phyloP scores from a whole-genome alignment of 768 basidiomycete genomes.

The Pleurotus giganteus region DNA sequence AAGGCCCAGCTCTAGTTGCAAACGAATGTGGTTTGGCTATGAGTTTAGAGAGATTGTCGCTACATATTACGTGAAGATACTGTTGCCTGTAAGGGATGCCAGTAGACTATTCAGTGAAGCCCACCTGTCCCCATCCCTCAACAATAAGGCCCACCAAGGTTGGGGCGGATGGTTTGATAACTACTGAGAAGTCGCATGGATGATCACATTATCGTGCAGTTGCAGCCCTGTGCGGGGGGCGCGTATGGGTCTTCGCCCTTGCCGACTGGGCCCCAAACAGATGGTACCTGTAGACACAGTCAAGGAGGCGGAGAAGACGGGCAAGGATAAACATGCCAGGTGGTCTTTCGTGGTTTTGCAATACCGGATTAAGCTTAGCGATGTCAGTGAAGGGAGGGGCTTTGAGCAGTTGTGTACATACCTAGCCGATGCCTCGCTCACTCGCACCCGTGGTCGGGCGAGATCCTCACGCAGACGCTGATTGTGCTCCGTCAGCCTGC shows the following conservation, averaged over 20 bases:
- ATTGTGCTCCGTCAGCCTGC: slow-evolving; percentile 91
- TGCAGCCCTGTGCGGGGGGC: slow-evolving; percentile 73
- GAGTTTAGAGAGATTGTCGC: background rate
- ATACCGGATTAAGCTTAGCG: slow-evolving; percentile 80
- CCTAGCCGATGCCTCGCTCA: slow-evolving; percentile 91
- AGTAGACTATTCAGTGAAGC: background rate
- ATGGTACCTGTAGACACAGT: slow-evolving; percentile 63
- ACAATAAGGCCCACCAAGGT: background rate
- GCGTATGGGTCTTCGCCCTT: slow-evolving; percentile 94
- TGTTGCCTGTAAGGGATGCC: background rate
- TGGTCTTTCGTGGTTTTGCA: slow-evolving; percentile 93
- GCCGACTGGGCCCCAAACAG: slow-evolving; percentile 90
- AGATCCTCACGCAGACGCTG: slow-evolving; percentile 88
- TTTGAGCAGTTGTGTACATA: slow-evolving; percentile 32
- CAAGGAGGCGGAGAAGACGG: slow-evolving; percentile 8
- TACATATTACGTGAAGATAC: slow-evolving; percentile 7
- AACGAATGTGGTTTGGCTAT: slow-evolving; percentile 7
- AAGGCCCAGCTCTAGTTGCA: background rate
- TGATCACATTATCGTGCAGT: slow-evolving; percentile 68
- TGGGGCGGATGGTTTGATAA: slow-evolving; percentile 2
- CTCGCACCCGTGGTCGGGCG: slow-evolving; percentile 81
- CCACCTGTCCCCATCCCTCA: slow-evolving; percentile 1
- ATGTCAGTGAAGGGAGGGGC: slow-evolving; percentile 5
- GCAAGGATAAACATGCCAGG: slow-evolving; percentile 50
- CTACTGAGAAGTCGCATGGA: background rate